phyloP scores from a whole-genome alignment of 768 basidiomycete genomes.

The Mycena galericulata region DNA sequence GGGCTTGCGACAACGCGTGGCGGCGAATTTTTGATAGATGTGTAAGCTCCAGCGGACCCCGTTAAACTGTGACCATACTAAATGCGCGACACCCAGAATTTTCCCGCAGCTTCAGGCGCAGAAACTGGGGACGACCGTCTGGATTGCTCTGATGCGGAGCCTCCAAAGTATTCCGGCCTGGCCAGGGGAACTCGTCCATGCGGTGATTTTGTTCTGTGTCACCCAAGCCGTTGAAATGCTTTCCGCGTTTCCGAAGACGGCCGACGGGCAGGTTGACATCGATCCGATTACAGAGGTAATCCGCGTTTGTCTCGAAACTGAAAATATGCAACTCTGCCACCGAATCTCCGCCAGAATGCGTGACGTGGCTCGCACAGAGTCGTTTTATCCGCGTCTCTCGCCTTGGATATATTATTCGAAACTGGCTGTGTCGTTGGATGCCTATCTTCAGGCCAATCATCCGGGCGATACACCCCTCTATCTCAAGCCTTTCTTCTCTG shows the following conservation, averaged over 20 bases:
- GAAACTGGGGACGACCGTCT: background rate
- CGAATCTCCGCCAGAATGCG: background rate
- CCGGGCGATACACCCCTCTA: background rate
- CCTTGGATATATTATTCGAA: background rate
- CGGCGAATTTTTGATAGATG: slow-evolving; percentile 4
- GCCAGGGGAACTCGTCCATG: background rate
- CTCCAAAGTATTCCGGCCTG: background rate
- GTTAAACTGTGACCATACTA: no score
- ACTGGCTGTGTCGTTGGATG: background rate
- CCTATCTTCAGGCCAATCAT: background rate
- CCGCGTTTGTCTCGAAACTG: background rate
- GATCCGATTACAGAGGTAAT: background rate
- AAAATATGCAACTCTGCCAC: background rate
- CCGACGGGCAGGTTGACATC: background rate
- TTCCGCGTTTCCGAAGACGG: background rate
- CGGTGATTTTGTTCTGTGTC: background rate
- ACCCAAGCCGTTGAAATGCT: background rate
- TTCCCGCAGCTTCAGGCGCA: background rate
- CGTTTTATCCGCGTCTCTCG: background rate
- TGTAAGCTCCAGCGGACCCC: background rate
- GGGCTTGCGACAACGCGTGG: background rate
- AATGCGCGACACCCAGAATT: background rate
- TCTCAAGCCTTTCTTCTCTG: background rate
- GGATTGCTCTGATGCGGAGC: background rate
- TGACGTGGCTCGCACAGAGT: background rate